phyloP scores from a whole-genome alignment of 257 asterid genomes.

The Lycium barbarum region DNA sequence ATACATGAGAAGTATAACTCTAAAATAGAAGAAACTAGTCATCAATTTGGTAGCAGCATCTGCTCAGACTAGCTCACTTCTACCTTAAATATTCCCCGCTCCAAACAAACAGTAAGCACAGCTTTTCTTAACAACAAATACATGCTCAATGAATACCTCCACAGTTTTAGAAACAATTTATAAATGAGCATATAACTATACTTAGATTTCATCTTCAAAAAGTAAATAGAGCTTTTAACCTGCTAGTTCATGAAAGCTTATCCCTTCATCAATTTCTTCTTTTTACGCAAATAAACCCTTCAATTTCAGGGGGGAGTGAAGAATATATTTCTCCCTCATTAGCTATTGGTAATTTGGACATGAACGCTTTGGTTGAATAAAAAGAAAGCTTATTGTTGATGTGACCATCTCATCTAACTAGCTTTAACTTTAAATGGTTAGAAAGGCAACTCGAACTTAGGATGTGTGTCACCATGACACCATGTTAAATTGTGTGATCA shows the following conservation, averaged over 20 bases:
- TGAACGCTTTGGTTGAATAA: background rate
- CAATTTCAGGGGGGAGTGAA: background rate
- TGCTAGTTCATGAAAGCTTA: background rate
- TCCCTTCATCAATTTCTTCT: constrained; percentile 23
- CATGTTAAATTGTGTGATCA: background rate
- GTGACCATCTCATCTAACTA: constrained; percentile 10
- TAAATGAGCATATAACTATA: background rate
- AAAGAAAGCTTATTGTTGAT: background rate
- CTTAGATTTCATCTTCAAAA: background rate
- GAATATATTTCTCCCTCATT: constrained; percentile 6
- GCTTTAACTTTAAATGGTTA: background rate
- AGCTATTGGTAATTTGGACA: background rate
- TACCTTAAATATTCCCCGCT: background rate
- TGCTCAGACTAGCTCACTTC: constrained; percentile 19
- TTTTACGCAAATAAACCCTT: background rate
- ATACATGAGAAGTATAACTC: background rate
- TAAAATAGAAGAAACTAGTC: constrained; percentile 24
- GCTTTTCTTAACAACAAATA: constrained; percentile 8
- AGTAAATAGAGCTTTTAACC: constrained; percentile 11
- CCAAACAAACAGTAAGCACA: background rate
- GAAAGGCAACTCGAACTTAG: background rate
- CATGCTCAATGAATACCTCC: background rate
- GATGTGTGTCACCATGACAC: background rate
- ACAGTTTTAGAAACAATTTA: background rate
- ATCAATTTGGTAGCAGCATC: constrained; percentile 16